Evolutionary conservation across 2,329 filamentous ascomycete species (phyloP).

Genomic region (Mycocentrospora acerina): DNA sequence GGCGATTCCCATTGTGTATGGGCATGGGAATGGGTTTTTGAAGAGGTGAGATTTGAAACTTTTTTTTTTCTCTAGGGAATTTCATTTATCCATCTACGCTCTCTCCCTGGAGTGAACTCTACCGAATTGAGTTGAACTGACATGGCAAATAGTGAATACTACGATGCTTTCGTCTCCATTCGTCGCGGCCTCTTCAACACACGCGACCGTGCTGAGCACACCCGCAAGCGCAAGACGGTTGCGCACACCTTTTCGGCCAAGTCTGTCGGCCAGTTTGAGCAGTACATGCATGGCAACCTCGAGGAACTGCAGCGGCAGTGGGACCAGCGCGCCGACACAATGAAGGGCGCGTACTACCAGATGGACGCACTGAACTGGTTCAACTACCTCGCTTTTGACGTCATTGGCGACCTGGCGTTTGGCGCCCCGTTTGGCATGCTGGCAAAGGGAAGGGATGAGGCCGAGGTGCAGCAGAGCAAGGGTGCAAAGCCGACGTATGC

Average conservation of each 20-base stretch:
- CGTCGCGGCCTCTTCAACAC: constrained; percentile 87
- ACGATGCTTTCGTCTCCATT: constrained; percentile 89
- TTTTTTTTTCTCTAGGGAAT: too few relatives aligned
- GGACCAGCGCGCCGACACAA: constrained; percentile 62
- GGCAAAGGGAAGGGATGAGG: constrained; percentile 70
- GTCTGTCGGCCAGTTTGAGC: constrained; percentile 80
- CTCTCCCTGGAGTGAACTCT: background rate
- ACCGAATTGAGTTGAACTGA: too few relatives aligned
- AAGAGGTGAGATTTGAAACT: constrained; percentile 50
- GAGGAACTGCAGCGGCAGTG: constrained; percentile 72
- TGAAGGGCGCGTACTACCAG: constrained; percentile 58
- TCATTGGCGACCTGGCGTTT: constrained; percentile 66
- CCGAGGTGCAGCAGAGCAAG: constrained; percentile 67
- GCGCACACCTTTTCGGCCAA: constrained; percentile 85
- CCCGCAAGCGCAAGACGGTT: constrained; percentile 85
- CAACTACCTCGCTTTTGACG: constrained; percentile 61
- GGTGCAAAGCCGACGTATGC: constrained; percentile 66
- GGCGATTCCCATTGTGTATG: constrained; percentile 77
- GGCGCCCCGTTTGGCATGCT: constrained; percentile 84
- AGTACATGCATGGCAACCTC: constrained; percentile 81
- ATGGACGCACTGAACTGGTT: constrained; percentile 80
- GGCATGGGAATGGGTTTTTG: constrained; percentile 56
- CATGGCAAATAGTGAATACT: constrained; percentile 77
- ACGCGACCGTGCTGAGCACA: constrained; percentile 76
- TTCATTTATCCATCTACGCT: too few relatives aligned